Evolutionary conservation across 192 early-diverging fungal species (phyloP).

Genomic region (Podochytrium sp.): DNA sequence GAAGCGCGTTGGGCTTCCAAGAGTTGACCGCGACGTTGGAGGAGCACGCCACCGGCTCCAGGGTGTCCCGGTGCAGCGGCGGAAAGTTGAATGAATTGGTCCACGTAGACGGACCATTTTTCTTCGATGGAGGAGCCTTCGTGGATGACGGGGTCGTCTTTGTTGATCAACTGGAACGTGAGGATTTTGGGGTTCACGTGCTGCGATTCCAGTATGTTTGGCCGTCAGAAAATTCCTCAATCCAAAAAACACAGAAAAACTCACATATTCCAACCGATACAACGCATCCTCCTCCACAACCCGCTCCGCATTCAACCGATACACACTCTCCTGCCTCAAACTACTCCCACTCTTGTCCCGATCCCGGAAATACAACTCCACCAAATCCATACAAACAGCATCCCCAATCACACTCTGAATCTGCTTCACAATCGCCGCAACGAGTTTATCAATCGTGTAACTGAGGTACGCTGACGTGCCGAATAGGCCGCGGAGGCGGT

Average conservation of each 20-base stretch:
- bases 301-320: slow-evolving; percentile 51
- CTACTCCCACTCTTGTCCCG: slow-evolving; percentile 42
- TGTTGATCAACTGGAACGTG: slow-evolving; percentile 86
- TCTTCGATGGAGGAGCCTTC: slow-evolving; percentile 85
- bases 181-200: slow-evolving; percentile 60
- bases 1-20: too few species aligned
- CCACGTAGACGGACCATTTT: slow-evolving; percentile 94
- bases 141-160: slow-evolving; percentile 86
- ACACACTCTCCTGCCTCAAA: slow-evolving; percentile 55
- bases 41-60: slow-evolving; percentile 78
- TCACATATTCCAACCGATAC: slow-evolving; percentile 80
- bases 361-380: slow-evolving; percentile 53
- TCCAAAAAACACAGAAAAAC: slow-evolving; percentile 21
- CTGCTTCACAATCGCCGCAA: slow-evolving; percentile 81
- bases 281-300: slow-evolving; percentile 72
- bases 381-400: slow-evolving; percentile 57
- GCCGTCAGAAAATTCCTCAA: too few species aligned
- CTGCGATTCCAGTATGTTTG: slow-evolving; percentile 47
- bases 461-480: slow-evolving; percentile 87
- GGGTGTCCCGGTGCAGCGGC: slow-evolving; percentile 27
- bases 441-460: slow-evolving; percentile 89
- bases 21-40: slow-evolving; percentile 45
- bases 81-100: slow-evolving; percentile 85
- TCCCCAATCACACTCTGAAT: slow-evolving; percentile 71
- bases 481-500: slow-evolving; percentile 82